Percentiles rank a stretch among this genome's conserved stretches.
These are phyloP conservation scores for Coniochaeta prunicola DNA, from an alignment of 2,329 filamentous ascomycete species.

Conservation along the genomic window DNA sequence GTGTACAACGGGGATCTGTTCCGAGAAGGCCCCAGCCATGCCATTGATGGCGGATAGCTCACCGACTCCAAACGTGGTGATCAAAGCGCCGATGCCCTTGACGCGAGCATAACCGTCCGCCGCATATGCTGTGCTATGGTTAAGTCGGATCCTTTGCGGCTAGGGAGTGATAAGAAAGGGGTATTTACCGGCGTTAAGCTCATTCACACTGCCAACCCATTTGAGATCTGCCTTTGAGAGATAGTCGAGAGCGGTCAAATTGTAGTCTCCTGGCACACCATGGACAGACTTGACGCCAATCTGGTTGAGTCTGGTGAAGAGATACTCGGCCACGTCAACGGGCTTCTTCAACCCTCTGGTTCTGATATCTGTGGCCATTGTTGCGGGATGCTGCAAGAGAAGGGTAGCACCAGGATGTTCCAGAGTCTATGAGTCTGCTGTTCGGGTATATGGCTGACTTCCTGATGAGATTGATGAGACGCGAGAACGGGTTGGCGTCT, in stretches of 20 bases:
- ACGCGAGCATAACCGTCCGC: slow-evolving; percentile 75
- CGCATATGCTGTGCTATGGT: slow-evolving; percentile 50
- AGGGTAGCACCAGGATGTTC: no score
- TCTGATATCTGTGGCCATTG: background rate
- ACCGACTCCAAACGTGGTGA: slow-evolving; percentile 72
- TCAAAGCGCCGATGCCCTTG: slow-evolving; percentile 60
- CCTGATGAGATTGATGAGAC: background rate
- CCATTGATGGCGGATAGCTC: slow-evolving; percentile 69
- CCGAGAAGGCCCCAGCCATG: slow-evolving; percentile 66
- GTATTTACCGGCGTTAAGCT: slow-evolving; percentile 56
- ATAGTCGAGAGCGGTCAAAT: slow-evolving; percentile 62
- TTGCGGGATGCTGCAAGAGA: background rate
- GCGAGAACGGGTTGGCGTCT: background rate
- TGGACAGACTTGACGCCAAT: slow-evolving; percentile 59
- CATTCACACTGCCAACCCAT: slow-evolving; percentile 65
- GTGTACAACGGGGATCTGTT: slow-evolving; percentile 65
- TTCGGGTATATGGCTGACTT: background rate
- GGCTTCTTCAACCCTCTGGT: slow-evolving; percentile 12
- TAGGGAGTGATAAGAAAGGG: slow-evolving; percentile 4
- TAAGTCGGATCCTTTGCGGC: background rate
- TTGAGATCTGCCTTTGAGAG: slow-evolving; percentile 49
- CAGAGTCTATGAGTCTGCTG: no score
- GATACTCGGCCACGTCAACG: slow-evolving; percentile 56
- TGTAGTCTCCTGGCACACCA: slow-evolving; percentile 68
- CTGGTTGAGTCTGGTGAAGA: slow-evolving; percentile 58